Evolutionary conservation across 116 monocot genomes (phyloP).

Genomic region (Papilionanthe hybrid): DNA sequence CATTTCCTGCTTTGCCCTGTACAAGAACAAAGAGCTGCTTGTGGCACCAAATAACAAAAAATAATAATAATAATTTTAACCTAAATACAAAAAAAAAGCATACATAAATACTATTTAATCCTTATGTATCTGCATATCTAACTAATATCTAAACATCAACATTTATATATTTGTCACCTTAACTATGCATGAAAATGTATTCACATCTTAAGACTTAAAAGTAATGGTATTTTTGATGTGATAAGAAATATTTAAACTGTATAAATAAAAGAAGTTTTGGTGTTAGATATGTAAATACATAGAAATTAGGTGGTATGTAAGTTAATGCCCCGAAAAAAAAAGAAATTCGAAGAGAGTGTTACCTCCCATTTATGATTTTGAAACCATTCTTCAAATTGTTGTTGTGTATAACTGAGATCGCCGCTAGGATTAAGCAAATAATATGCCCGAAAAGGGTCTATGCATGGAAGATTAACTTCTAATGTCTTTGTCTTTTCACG

Average conservation of each 20-base stretch:
- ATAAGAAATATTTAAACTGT: too few species aligned
- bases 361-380: constrained; percentile 71
- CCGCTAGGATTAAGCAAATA: constrained; percentile 88
- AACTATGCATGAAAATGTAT: too few species aligned
- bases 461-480: constrained; percentile 34
- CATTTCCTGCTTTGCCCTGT: too few species aligned
- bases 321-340: constrained; percentile 40
- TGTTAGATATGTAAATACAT: too few species aligned
- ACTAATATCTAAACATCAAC: too few species aligned
- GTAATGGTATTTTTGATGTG: constrained; percentile 25
- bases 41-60: too few species aligned
- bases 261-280: too few species aligned
- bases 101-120: too few species aligned
- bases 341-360: neutral
- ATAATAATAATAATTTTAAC: constrained; percentile 1
- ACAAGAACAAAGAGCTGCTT: too few species aligned
- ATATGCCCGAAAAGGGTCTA: constrained; percentile 61
- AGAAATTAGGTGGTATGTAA: constrained; percentile 9
- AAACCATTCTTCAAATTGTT: constrained; percentile 77
- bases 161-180: too few species aligned
- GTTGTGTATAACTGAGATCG: constrained; percentile 60
- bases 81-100: neutral
- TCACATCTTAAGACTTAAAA: too few species aligned
- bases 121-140: too few species aligned
- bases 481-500: constrained; percentile 11